A percentile compares a stretch with the other conserved stretches of the same genome.
These are phyloP conservation scores for Tetrahymena thermophila DNA, from an alignment of 73 alveolate genomes.

Conservation along the genomic window DNA sequence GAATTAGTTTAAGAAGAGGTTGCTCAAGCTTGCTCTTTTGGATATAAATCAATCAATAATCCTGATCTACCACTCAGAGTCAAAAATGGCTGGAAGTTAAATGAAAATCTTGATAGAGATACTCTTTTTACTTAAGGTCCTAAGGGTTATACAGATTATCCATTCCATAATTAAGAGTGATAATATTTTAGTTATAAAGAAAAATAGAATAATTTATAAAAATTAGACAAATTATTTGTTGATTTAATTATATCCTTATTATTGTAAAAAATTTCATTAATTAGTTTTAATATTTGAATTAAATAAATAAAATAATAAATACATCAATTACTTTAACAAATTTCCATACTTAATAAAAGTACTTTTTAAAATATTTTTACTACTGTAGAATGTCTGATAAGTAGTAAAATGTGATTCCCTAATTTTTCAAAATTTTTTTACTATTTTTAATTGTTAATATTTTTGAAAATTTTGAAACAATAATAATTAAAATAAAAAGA, in stretches of 20 bases:
- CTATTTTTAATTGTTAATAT: too few relatives aligned
- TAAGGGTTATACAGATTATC: slow-evolving; percentile 42
- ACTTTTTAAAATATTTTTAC: too few relatives aligned
- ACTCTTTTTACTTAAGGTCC: slow-evolving; percentile 32
- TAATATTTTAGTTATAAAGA: neutral
- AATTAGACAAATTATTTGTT: neutral
- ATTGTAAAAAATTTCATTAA: too few relatives aligned
- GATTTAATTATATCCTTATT: neutral
- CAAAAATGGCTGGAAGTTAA: neutral
- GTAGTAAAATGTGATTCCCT: too few relatives aligned
- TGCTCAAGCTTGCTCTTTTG: slow-evolving; percentile 45
- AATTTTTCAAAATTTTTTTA: too few relatives aligned
- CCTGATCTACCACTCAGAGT: neutral
- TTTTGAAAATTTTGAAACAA: too few relatives aligned
- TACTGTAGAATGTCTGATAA: too few relatives aligned
- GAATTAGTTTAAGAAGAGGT: slow-evolving; percentile 28
- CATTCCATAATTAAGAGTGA: slow-evolving; percentile 13
- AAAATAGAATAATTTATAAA: neutral
- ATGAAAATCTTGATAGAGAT: slow-evolving; percentile 15
- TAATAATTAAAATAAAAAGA: too few relatives aligned
- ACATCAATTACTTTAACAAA: too few relatives aligned
- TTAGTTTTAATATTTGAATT: too few relatives aligned
- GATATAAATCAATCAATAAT: slow-evolving; percentile 13
- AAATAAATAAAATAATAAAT: too few relatives aligned
- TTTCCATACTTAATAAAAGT: too few relatives aligned